These are phyloP conservation scores for Entomortierella chlamydospora DNA, from an alignment of 192 early-diverging fungal species.

Conservation along the genomic window DNA sequence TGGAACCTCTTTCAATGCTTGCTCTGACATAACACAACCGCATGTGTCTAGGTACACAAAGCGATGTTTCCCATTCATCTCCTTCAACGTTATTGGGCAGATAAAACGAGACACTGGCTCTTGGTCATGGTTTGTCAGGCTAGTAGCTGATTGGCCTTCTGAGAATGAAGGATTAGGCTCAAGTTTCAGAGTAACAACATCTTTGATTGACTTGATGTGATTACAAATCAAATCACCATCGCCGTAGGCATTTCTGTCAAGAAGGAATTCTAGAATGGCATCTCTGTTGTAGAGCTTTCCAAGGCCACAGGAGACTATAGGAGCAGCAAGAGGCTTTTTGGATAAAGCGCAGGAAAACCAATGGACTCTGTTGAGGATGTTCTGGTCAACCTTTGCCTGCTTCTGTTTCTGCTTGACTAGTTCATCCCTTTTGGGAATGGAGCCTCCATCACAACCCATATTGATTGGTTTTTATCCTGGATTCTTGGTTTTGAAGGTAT, in stretches of 20 bases:
- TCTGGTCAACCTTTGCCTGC: slow-evolving; percentile 73
- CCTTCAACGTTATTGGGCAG: slow-evolving; percentile 85
- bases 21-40: slow-evolving; percentile 84
- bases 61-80: slow-evolving; percentile 87
- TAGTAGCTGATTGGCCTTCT: slow-evolving; percentile 54
- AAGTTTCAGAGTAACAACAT: slow-evolving; percentile 75
- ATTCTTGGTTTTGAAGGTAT: neutral
- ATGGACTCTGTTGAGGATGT: slow-evolving; percentile 63
- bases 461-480: neutral
- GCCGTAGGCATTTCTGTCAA: slow-evolving; percentile 77
- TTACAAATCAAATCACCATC: slow-evolving; percentile 82
- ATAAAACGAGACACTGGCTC: slow-evolving; percentile 67
- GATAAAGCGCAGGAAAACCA: slow-evolving; percentile 87
- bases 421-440: slow-evolving; percentile 88
- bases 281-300: slow-evolving; percentile 91
- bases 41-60: slow-evolving; percentile 74
- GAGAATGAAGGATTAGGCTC: slow-evolving; percentile 73
- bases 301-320: slow-evolving; percentile 76
- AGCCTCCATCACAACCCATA: slow-evolving; percentile 90
- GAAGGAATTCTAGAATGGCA: slow-evolving; percentile 77
- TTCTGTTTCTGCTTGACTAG: slow-evolving; percentile 86
- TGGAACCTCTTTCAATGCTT: slow-evolving; percentile 79
- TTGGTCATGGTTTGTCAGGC: slow-evolving; percentile 65
- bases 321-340: slow-evolving; percentile 68
- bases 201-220: slow-evolving; percentile 79